These are phyloP conservation scores for Phyllosticta citriasiana DNA, from an alignment of 2,329 filamentous ascomycete genomes.

Conservation along the genomic window DNA sequence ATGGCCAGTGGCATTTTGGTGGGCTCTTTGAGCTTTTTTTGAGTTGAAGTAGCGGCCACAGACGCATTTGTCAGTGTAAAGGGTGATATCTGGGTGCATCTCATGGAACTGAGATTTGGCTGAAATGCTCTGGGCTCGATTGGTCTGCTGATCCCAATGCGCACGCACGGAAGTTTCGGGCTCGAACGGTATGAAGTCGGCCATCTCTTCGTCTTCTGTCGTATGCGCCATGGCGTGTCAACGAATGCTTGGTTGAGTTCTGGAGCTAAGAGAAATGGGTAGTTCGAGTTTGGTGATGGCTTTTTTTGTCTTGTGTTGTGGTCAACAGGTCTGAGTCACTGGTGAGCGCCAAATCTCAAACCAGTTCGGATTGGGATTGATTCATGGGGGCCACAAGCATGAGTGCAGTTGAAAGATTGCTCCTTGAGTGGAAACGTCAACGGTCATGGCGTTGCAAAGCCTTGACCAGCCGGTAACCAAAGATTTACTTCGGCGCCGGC, in stretches of 20 bases:
- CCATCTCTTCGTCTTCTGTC: conserved; percentile 1
- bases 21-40: background rate
- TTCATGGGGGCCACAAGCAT: background rate
- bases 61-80: conserved; percentile 2
- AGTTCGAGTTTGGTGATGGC: background rate
- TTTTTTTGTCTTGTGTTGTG: background rate
- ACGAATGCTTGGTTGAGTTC: background rate
- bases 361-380: background rate
- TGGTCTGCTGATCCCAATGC: background rate
- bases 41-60: conserved; percentile 9
- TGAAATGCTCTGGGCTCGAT: background rate
- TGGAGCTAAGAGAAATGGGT: background rate
- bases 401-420: background rate
- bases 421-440: background rate
- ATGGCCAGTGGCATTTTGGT: conserved; percentile 8
- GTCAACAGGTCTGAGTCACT: background rate
- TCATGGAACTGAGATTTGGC: conserved; percentile 4
- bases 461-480: background rate
- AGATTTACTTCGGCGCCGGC: background rate
- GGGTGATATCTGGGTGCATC: conserved; percentile 6
- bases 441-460: background rate
- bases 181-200: conserved; percentile 6
- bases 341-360: background rate
- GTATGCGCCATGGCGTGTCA: background rate
- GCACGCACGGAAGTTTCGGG: background rate